Evolutionary conservation across 345 rosid species (phyloP).

Genomic region (Rhizophora mangle): DNA sequence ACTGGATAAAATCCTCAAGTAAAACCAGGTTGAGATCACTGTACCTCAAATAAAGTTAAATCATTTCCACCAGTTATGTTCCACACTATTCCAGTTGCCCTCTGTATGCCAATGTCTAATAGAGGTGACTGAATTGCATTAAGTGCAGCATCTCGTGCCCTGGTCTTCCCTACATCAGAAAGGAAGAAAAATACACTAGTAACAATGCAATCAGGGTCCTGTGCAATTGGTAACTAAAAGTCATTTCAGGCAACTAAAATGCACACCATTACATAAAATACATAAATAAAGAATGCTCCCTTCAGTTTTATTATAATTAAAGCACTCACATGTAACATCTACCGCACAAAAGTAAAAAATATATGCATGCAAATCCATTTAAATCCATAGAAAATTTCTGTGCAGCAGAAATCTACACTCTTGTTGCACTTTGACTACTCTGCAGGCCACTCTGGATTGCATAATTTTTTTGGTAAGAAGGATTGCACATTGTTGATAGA

Average conservation of each 20-base stretch:
- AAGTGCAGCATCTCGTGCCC: conserved; percentile 98
- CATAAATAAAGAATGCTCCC: background rate
- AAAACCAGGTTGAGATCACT: conserved; percentile 3
- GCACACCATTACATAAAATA: background rate
- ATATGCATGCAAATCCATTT: background rate
- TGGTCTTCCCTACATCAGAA: conserved; percentile 59
- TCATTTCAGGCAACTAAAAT: conserved; percentile 3
- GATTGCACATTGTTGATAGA: no score
- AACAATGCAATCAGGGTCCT: conserved; percentile 3
- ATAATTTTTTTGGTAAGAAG: no score
- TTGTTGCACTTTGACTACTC: no score
- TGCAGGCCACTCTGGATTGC: no score
- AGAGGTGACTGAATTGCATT: conserved; percentile 97
- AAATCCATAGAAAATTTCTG: background rate
- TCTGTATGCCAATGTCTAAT: conserved; percentile 91
- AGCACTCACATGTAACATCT: no score
- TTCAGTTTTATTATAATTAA: no score
- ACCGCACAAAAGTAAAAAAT: no score
- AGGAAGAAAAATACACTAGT: conserved; percentile 4
- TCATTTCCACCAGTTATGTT: conserved; percentile 97
- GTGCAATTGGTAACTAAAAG: background rate
- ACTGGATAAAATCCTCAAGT: background rate
- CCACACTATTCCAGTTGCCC: conserved; percentile 99
- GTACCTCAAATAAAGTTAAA: conserved; percentile 85
- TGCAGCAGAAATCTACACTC: no score